Evolutionary conservation across 78 protist species (phyloP).

Genomic region (Dictyostelium firmibasis): DNA sequence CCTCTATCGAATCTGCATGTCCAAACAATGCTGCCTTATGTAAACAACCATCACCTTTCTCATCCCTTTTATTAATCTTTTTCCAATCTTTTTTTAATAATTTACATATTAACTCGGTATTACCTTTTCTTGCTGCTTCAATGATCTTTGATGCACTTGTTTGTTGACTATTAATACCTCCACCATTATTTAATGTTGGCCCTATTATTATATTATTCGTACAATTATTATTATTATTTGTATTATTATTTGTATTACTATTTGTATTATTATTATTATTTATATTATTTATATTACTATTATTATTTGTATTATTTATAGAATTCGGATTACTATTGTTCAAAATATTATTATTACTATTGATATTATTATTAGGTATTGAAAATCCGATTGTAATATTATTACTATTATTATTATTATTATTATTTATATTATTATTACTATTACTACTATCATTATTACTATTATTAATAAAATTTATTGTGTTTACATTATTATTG

Average conservation of each 20-base stretch:
- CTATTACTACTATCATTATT: not conserved
- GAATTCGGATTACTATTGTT: not conserved
- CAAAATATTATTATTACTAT: not conserved
- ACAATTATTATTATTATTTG: not conserved
- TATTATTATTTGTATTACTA: not conserved
- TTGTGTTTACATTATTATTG: not conserved
- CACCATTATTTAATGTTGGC: not conserved
- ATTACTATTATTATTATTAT: not conserved
- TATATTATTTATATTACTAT: not conserved
- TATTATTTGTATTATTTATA: not conserved
- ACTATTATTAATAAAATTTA: not conserved
- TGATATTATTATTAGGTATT: not conserved
- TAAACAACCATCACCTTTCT: constrained; percentile 54
- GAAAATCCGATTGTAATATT: not conserved
- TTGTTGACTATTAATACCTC: not conserved
- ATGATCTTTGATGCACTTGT: constrained; percentile 34
- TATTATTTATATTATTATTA: not conserved
- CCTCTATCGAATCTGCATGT: constrained; percentile 31
- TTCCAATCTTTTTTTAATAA: constrained; percentile 44
- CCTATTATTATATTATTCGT: not conserved
- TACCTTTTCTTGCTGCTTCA: constrained; percentile 70
- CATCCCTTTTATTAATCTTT: constrained; percentile 53
- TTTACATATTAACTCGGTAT: constrained; percentile 27
- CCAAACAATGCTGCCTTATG: constrained; percentile 74
- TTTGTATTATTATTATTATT: not conserved